Evolutionary conservation across 805 yeast genomes (phyloP).

Genomic region (Candida multigemmis): DNA sequence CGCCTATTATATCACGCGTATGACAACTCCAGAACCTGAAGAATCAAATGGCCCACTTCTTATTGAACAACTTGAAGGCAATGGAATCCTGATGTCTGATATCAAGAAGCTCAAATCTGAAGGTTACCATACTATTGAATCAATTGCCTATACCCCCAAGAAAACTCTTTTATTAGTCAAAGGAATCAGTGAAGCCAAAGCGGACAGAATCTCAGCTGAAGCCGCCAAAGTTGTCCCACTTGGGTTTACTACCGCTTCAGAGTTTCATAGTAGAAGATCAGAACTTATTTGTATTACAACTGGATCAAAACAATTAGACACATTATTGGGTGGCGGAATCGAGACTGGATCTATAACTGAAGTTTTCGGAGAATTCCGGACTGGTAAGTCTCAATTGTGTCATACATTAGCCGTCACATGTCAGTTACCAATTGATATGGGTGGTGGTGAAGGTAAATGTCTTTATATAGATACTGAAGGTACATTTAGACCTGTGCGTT

Average conservation of each 20-base stretch:
- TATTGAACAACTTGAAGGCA: constrained; percentile 51
- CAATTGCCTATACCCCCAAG: constrained; percentile 89
- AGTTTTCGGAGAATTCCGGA: constrained; percentile 93
- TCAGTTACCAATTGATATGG: constrained; percentile 92
- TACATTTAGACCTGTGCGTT: constrained; percentile 86
- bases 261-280: constrained; percentile 80
- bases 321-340: constrained; percentile 90
- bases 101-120: constrained; percentile 71
- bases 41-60: constrained; percentile 35
- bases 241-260: constrained; percentile 97
- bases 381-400: constrained; percentile 95
- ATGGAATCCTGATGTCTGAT: constrained; percentile 78
- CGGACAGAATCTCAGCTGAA: constrained; percentile 73
- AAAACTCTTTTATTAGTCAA: constrained; percentile 68
- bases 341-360: constrained; percentile 98
- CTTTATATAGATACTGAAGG: constrained; percentile 95
- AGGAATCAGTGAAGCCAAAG: constrained; percentile 94
- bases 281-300: constrained; percentile 91
- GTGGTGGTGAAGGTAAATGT: constrained; percentile 98
- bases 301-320: constrained; percentile 90
- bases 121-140: constrained; percentile 84
- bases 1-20: no score
- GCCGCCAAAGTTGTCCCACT: constrained; percentile 85
- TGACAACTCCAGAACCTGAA: no score
- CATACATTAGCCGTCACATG: constrained; percentile 96